A percentile compares a stretch with the other conserved stretches of the same genome.
These are phyloP conservation scores for Ascochyta rabiei DNA, from an alignment of 2,329 filamentous ascomycete species.

Conservation along the genomic window DNA sequence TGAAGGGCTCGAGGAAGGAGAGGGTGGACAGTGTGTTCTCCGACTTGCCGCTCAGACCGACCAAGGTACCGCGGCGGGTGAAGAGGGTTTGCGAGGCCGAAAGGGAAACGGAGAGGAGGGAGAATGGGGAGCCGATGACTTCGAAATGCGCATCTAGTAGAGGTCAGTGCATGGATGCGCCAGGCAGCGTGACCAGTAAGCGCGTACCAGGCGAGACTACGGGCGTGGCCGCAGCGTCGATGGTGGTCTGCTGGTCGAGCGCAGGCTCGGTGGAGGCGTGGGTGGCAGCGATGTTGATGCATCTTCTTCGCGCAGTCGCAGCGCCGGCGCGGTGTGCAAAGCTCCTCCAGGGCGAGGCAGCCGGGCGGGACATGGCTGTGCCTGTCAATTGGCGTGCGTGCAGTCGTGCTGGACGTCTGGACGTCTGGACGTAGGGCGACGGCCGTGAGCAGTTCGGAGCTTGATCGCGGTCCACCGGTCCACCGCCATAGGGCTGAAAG, in stretches of 20 bases:
- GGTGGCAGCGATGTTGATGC: slow-evolving; percentile 55
- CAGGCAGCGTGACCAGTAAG: background rate
- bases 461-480: slow-evolving; percentile 3
- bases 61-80: slow-evolving; percentile 87
- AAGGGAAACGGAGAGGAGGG: slow-evolving; percentile 88
- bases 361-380: slow-evolving; percentile 41
- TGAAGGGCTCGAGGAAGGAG: slow-evolving; percentile 82
- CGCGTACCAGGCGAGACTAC: slow-evolving; percentile 37
- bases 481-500: slow-evolving; percentile 14
- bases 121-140: slow-evolving; percentile 89
- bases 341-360: slow-evolving; percentile 36
- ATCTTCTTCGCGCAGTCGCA: slow-evolving; percentile 38
- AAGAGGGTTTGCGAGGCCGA: slow-evolving; percentile 94
- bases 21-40: slow-evolving; percentile 92
- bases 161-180: background rate
- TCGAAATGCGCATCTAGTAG: slow-evolving; percentile 87
- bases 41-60: slow-evolving; percentile 85
- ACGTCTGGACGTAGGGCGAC: background rate
- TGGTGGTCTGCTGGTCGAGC: slow-evolving; percentile 39
- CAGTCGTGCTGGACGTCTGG: slow-evolving; percentile 11
- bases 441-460: slow-evolving; percentile 12
- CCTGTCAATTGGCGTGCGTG: slow-evolving; percentile 31
- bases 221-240: slow-evolving; percentile 28
- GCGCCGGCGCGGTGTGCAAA: slow-evolving; percentile 27
- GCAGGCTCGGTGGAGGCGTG: slow-evolving; percentile 50